Conservation (phyloP, 805 yeast genomes). For the Ogataea wickerhamii region DNA sequence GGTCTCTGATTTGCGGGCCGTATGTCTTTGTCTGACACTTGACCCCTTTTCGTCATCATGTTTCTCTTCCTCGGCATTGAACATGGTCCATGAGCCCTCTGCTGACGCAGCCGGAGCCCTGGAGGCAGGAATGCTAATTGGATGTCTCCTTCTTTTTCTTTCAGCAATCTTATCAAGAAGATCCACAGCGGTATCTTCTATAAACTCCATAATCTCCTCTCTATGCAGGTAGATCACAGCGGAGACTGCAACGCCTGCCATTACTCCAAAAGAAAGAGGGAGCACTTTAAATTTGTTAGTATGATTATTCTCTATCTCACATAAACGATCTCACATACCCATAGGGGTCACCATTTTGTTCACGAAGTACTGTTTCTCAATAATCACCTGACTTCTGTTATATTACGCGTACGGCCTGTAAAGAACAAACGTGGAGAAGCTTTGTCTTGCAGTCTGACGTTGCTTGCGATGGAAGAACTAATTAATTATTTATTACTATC, state of each 20-base stretch:
- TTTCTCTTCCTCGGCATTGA: neutral
- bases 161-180: constrained; percentile 14
- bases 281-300: constrained; percentile 6
- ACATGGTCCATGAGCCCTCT: neutral
- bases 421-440: neutral
- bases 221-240: constrained; percentile 20
- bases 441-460: neutral
- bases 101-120: neutral
- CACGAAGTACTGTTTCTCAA: too few relatives aligned
- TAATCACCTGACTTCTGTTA: too few relatives aligned
- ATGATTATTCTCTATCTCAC: too few relatives aligned
- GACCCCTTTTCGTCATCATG: neutral
- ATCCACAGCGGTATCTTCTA: constrained; percentile 22
- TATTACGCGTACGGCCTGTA: neutral
- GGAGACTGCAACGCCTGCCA: constrained; percentile 27
- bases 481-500: too few relatives aligned
- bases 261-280: constrained; percentile 24
- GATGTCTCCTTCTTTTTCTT: constrained; percentile 10
- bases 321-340: too few relatives aligned
- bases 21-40: neutral
- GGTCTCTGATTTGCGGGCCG: constrained; percentile 3
- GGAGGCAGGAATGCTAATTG: constrained; percentile 1
- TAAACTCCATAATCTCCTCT: constrained; percentile 26
- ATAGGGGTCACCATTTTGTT: constrained; percentile 5
- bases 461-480: too few relatives aligned